A percentile compares a stretch with the other conserved stretches of the same genome.
These are phyloP conservation scores for Aphanoascus verrucosus DNA, from an alignment of 2,329 filamentous ascomycete species.

Conservation along the genomic window DNA sequence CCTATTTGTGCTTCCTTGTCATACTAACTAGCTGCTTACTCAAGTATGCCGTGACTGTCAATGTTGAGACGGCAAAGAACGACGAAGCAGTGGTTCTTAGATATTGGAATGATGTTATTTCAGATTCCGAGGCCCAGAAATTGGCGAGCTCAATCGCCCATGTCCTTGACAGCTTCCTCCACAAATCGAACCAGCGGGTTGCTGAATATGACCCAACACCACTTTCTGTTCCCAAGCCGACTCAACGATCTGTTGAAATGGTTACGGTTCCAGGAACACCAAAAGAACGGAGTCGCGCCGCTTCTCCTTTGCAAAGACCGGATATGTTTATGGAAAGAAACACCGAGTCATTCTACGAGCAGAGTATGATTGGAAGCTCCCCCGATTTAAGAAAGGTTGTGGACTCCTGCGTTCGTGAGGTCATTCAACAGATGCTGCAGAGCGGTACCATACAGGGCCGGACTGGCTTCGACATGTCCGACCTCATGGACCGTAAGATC, in stretches of 20 bases:
- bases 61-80: slow-evolving; percentile 26
- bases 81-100: slow-evolving; percentile 30
- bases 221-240: neutral
- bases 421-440: slow-evolving; percentile 14
- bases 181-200: slow-evolving; percentile 17
- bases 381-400: slow-evolving; percentile 12
- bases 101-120: slow-evolving; percentile 33
- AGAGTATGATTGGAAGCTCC: slow-evolving; percentile 5
- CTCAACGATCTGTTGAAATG: neutral
- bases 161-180: slow-evolving; percentile 27
- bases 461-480: slow-evolving; percentile 4
- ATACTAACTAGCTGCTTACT: neutral
- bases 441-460: slow-evolving; percentile 7
- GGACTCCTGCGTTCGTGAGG: slow-evolving; percentile 15
- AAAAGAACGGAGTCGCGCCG: neutral
- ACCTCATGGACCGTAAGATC: slow-evolving; percentile 10
- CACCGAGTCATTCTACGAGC: neutral
- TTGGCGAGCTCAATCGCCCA: slow-evolving; percentile 25
- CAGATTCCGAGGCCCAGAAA: slow-evolving; percentile 25
- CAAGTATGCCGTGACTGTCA: slow-evolving; percentile 28
- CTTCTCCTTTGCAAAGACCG: neutral
- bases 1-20: neutral
- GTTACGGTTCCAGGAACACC: neutral
- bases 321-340: neutral
- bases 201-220: slow-evolving; percentile 1